Evolutionary conservation across 2,329 filamentous ascomycete species (phyloP).

Genomic region (Calonectria crousiana): DNA sequence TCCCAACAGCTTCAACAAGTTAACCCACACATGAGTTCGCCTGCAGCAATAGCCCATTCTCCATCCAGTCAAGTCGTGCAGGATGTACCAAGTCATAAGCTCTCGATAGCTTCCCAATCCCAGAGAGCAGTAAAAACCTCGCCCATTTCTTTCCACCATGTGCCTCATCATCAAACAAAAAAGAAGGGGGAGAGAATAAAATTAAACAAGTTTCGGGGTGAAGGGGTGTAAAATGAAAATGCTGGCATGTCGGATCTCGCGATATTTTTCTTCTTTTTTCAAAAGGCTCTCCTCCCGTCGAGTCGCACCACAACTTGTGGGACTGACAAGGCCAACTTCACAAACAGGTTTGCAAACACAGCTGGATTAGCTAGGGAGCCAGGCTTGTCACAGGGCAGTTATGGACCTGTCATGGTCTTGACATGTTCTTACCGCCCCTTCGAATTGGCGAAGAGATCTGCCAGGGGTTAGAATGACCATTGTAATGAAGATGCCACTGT

Average conservation of each 20-base stretch:
- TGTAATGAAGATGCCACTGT: slow-evolving; percentile 31
- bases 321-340: not conserved
- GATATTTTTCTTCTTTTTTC: slow-evolving; percentile 33
- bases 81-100: slow-evolving; percentile 24
- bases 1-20: slow-evolving; percentile 19
- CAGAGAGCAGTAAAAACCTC: slow-evolving; percentile 36
- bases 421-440: slow-evolving; percentile 51
- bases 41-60: slow-evolving; percentile 31
- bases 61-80: slow-evolving; percentile 31
- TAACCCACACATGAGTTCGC: slow-evolving; percentile 14
- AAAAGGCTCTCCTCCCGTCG: slow-evolving; percentile 2
- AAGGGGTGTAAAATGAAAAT: slow-evolving; percentile 31
- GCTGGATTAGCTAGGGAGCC: not conserved
- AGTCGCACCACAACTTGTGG: not conserved
- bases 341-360: slow-evolving; percentile 2
- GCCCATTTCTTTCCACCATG: slow-evolving; percentile 27
- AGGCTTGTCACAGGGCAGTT: slow-evolving; percentile 10
- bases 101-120: slow-evolving; percentile 33
- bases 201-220: slow-evolving; percentile 43
- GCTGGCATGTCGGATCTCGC: slow-evolving; percentile 33
- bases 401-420: slow-evolving; percentile 9
- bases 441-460: slow-evolving; percentile 54
- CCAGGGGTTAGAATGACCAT: slow-evolving; percentile 46
- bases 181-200: slow-evolving; percentile 29
- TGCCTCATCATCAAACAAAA: slow-evolving; percentile 30